A percentile compares a stretch with the other conserved stretches of the same genome.
Conservation (phyloP, 169 alveolate species). For the Haemoproteus tartakovskyi region DNA sequence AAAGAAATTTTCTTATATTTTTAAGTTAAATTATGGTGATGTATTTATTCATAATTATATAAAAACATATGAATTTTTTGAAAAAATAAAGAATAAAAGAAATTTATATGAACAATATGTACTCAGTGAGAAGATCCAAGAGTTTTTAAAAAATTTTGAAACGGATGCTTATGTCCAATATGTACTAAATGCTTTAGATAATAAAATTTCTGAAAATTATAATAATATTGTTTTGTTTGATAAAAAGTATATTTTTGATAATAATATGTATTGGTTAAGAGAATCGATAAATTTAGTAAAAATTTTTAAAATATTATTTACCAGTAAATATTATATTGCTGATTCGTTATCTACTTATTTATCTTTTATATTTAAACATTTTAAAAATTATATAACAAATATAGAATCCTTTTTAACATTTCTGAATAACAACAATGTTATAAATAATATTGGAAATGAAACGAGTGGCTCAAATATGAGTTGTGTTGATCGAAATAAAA, state of each 20-base stretch:
- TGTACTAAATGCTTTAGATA: constrained; percentile 50
- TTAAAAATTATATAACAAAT: constrained; percentile 46
- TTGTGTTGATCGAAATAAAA: neutral
- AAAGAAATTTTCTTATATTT: constrained; percentile 9
- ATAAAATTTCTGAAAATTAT: constrained; percentile 39
- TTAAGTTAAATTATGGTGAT: constrained; percentile 62
- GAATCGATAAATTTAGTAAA: constrained; percentile 61
- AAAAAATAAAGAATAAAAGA: constrained; percentile 35
- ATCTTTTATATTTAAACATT: constrained; percentile 52
- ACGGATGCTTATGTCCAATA: constrained; percentile 48
- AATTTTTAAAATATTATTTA: constrained; percentile 49
- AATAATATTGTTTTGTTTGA: constrained; percentile 44
- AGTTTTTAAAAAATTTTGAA: constrained; percentile 60
- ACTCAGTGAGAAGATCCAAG: constrained; percentile 5
- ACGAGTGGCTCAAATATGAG: no score
- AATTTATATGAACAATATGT: constrained; percentile 46
- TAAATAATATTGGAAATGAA: neutral
- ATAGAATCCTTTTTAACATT: constrained; percentile 30
- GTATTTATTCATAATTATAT: constrained; percentile 66
- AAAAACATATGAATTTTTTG: constrained; percentile 56
- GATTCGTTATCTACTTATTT: constrained; percentile 26
- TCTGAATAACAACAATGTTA: constrained; percentile 9
- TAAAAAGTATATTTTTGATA: constrained; percentile 59
- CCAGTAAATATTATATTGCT: constrained; percentile 47
- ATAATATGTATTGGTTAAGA: constrained; percentile 56